Percentiles rank a stretch among this genome's conserved stretches.
Conservation (phyloP, 768 basidiomycete species). For the Gymnopilus junonius region DNA sequence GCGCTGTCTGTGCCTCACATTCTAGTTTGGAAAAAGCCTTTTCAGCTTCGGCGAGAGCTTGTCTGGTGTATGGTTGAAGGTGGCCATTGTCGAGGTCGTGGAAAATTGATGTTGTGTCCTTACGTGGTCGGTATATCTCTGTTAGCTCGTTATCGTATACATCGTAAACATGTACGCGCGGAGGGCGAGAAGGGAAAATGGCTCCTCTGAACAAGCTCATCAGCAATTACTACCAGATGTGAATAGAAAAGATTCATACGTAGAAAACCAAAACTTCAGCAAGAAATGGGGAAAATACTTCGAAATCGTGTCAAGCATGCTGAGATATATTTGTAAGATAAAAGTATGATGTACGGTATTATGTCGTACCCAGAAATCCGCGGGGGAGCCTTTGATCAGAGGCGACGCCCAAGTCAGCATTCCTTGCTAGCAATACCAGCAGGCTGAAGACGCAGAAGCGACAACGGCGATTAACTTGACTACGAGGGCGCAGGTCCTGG, state of each 20-base stretch:
- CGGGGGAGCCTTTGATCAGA: background rate
- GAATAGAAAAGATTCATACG: constrained; percentile 28
- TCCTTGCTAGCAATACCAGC: background rate
- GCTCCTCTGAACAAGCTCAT: constrained; percentile 15
- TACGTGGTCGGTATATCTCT: constrained; percentile 45
- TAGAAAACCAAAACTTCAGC: constrained; percentile 54
- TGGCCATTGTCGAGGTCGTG: constrained; percentile 41
- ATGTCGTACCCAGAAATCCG: background rate
- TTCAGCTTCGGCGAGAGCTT: constrained; percentile 45
- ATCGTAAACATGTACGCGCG: constrained; percentile 56
- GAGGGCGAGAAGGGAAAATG: constrained; percentile 33
- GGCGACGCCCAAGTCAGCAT: constrained; percentile 9
- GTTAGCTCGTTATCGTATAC: constrained; percentile 53
- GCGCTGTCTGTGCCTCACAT: constrained; percentile 40
- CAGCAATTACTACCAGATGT: background rate
- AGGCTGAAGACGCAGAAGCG: background rate
- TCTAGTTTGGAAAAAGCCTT: constrained; percentile 48
- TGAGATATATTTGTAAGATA: background rate
- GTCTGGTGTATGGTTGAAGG: constrained; percentile 39
- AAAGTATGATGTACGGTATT: background rate
- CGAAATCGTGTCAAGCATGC: constrained; percentile 27
- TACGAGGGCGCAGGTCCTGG: background rate
- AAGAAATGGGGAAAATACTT: constrained; percentile 51
- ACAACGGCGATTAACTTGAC: background rate
- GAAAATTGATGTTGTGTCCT: constrained; percentile 40